Base-by-base conservation (phyloP, 345 rosid species). In the Punica granatum region DNA sequence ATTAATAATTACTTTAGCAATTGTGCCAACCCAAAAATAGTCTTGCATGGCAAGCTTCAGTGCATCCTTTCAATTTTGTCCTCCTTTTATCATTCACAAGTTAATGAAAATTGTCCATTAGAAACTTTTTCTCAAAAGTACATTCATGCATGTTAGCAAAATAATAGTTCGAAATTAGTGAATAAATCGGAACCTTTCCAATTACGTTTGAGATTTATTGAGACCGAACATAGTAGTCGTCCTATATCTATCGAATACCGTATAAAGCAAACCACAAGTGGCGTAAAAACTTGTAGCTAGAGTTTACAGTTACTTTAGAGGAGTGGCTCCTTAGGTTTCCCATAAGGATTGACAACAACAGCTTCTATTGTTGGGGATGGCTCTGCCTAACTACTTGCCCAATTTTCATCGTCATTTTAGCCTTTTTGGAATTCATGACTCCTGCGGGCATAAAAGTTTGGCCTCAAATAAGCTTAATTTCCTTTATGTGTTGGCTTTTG, bases 371-470 rank as follows among this genome's bases (percentile, higher is more conserved):
- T 13, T 44, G 49, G 49, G 49, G 9, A 44, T 44, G 18, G 6
- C 19, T 18, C 49, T 44, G 49, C 49, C 49, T 44, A 44, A 44
- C 49, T 56, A 56, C 34, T 59, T 59, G 32, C 63, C 63, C 36
- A 60, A 28, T 60, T 32, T 60, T 14, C 63, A 60, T 60, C 63
- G 28, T 30, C 36, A 60, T 60, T 18, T 13, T 60, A 30, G 35
- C 63, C 63, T 15, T 60, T 60, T 44, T 12, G 18, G 18, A 30
- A 60, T 8, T 1, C n/a, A 60, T 32, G 63, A 30, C 28, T 60
- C 49, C 9, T 8, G 49, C 13, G 15, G 35, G 35, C 63, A 60
- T 60, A 60, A 60, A 37, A 37, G 41, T 18, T 30, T 30, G 25
- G n/a, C 21, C 18, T 35, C 21, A 44, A 44, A 44, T 44, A 13